Conservation (phyloP, 2,329 filamentous ascomycete species). For the Aspergillus unguis region DNA sequence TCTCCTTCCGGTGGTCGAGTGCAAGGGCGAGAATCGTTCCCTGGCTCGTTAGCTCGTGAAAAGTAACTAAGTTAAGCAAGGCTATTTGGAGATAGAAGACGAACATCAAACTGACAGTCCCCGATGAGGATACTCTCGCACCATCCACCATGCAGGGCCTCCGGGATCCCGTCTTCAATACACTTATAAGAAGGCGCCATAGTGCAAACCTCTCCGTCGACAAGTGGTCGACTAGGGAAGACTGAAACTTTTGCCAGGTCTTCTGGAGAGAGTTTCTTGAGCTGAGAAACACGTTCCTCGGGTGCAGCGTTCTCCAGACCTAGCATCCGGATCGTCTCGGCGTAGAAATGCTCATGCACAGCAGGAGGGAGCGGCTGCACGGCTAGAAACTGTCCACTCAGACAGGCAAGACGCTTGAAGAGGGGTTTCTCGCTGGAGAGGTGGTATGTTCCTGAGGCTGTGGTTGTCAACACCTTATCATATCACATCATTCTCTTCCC, state of each 20-base stretch:
- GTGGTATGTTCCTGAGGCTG: slow-evolving; percentile 31
- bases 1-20: no score
- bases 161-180: not conserved
- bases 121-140: not conserved
- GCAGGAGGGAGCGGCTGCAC: slow-evolving; percentile 37
- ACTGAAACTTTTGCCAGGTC: no score
- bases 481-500: slow-evolving; percentile 13
- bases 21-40: no score
- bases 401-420: slow-evolving; percentile 41
- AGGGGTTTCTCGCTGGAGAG: slow-evolving; percentile 37
- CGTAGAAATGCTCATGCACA: slow-evolving; percentile 43
- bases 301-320: slow-evolving; percentile 36
- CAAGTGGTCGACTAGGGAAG: no score
- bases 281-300: slow-evolving; percentile 25
- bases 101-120: not conserved
- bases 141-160: not conserved
- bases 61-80: no score
- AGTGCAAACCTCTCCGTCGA: not conserved
- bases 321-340: slow-evolving; percentile 38
- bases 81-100: not conserved
- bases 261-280: no score
- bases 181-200: not conserved
- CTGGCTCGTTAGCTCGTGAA: not conserved
- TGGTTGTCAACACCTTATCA: not conserved
- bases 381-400: slow-evolving; percentile 46